Evolutionary conservation across 495 filamentous ascomycete genomes (phyloP).

Genomic region (Trichoderma virens): DNA sequence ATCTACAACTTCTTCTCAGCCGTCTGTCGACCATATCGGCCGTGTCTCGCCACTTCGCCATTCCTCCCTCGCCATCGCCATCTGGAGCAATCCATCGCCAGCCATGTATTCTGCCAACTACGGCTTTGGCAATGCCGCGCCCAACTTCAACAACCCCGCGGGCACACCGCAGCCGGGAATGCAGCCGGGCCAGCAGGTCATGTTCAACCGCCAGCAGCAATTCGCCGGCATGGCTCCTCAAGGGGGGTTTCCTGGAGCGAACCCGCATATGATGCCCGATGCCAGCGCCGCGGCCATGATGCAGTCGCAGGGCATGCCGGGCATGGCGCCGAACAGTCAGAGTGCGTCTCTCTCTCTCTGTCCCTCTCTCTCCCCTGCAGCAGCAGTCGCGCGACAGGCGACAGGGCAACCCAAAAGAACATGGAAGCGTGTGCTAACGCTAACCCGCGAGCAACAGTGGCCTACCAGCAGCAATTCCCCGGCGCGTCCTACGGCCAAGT

Average conservation of each 20-base stretch:
- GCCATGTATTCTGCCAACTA: conserved; percentile 44
- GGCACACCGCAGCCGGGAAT: conserved; percentile 38
- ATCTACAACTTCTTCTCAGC: background rate
- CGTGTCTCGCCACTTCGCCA: background rate
- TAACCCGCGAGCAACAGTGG: conserved; percentile 29
- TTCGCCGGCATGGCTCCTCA: conserved; percentile 36
- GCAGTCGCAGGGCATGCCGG: conserved; percentile 44
- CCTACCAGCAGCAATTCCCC: conserved; percentile 46
- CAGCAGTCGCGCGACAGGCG: background rate
- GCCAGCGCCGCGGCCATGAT: conserved; percentile 45
- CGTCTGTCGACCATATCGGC: background rate
- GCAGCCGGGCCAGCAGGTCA: conserved; percentile 41
- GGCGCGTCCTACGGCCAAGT: conserved; percentile 41
- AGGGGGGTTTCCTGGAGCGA: conserved; percentile 34
- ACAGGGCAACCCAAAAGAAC: background rate
- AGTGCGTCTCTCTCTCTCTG: conserved; percentile 30
- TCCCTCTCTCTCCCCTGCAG: background rate
- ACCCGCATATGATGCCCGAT: conserved; percentile 39
- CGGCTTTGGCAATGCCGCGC: conserved; percentile 41
- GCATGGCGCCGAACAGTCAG: conserved; percentile 44
- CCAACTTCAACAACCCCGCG: conserved; percentile 41
- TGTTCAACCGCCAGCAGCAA: conserved; percentile 32
- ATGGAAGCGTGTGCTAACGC: conserved; percentile 12
- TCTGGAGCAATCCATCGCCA: conserved; percentile 13
- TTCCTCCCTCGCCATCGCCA: background rate